phyloP scores from a whole-genome alignment of 2,329 filamentous ascomycete species.

The Camillea tinctor region DNA sequence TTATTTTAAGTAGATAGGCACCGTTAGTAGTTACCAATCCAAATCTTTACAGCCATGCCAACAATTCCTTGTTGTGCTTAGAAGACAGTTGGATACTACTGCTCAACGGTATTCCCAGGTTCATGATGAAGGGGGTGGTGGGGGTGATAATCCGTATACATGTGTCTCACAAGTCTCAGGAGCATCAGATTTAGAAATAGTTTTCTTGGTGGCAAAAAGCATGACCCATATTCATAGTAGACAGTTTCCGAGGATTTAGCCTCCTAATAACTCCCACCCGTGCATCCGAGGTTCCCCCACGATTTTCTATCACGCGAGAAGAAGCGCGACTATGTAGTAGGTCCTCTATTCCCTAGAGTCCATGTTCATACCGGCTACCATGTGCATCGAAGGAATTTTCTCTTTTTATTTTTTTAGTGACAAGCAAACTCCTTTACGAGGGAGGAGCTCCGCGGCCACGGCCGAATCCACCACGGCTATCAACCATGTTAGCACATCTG shows the following conservation, averaged over 20 bases:
- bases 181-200: conserved; percentile 12
- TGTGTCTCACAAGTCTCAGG: conserved; percentile 12
- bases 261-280: conserved; percentile 39
- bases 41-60: neutral
- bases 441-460: conserved; percentile 81
- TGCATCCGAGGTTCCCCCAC: conserved; percentile 46
- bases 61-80: neutral
- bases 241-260: conserved; percentile 36
- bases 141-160: neutral
- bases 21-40: neutral
- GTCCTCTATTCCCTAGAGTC: conserved; percentile 40
- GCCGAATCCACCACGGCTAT: conserved; percentile 81
- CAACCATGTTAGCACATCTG: conserved; percentile 14
- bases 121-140: neutral
- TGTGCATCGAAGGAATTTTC: conserved; percentile 34
- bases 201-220: conserved; percentile 33
- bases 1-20: neutral
- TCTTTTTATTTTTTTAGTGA: conserved; percentile 40
- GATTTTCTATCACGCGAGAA: conserved; percentile 47
- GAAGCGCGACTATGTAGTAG: conserved; percentile 47
- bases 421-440: conserved; percentile 53
- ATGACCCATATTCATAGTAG: conserved; percentile 36
- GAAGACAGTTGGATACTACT: neutral
- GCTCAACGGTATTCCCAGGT: neutral
- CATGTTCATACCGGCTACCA: conserved; percentile 33